phyloP scores from a whole-genome alignment of 2,329 filamentous ascomycete genomes.

The Ascochyta pisi region DNA sequence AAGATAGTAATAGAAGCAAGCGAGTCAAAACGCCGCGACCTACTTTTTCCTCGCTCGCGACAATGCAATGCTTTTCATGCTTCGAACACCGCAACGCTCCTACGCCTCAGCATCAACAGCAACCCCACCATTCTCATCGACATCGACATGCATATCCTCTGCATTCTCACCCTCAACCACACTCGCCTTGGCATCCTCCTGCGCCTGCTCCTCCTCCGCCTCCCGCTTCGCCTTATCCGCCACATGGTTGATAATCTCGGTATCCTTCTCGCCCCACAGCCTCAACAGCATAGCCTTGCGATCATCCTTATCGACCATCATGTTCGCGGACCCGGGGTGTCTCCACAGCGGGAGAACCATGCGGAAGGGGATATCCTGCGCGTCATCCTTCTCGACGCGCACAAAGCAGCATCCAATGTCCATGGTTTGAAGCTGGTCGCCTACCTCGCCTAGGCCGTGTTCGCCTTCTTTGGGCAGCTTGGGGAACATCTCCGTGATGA shows the following conservation, averaged over 20 bases:
- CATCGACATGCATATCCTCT: slow-evolving; percentile 16
- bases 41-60: neutral
- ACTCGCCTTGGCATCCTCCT: slow-evolving; percentile 15
- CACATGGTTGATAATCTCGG: slow-evolving; percentile 64
- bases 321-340: slow-evolving; percentile 87
- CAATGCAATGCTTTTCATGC: neutral
- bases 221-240: slow-evolving; percentile 42
- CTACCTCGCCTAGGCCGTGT: slow-evolving; percentile 83
- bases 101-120: slow-evolving; percentile 6
- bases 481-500: slow-evolving; percentile 97
- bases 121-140: slow-evolving; percentile 18
- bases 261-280: slow-evolving; percentile 87
- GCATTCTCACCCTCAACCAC: slow-evolving; percentile 27
- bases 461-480: slow-evolving; percentile 78
- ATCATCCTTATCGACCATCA: slow-evolving; percentile 99
- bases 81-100: neutral
- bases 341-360: slow-evolving; percentile 95
- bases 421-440: slow-evolving; percentile 78
- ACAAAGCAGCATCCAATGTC: slow-evolving; percentile 92
- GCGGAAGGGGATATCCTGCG: slow-evolving; percentile 71
- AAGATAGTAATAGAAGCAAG: neutral
- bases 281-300: slow-evolving; percentile 87
- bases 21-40: neutral
- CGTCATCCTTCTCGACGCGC: slow-evolving; percentile 76
- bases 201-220: slow-evolving; percentile 21